Percentiles rank a stretch among this genome's conserved stretches.
phyloP scores from a whole-genome alignment of 768 basidiomycete genomes.

The Xerocomellus chrysenteron region DNA sequence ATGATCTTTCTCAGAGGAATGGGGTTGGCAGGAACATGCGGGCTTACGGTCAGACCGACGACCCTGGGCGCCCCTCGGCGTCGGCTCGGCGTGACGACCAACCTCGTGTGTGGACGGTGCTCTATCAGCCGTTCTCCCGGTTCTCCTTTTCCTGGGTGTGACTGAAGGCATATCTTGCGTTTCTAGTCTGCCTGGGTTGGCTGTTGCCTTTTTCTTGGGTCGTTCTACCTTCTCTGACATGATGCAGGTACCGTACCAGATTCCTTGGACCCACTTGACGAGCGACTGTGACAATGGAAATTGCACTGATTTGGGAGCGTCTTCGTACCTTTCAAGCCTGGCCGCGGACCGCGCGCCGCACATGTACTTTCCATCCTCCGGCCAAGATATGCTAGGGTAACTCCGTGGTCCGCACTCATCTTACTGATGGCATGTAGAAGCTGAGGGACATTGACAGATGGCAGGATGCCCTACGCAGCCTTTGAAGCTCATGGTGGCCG shows the following conservation, averaged over 20 bases:
- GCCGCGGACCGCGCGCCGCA: slow-evolving; percentile 21
- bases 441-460: not conserved
- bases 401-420: not conserved
- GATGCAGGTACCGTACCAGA: slow-evolving; percentile 7
- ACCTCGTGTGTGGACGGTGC: slow-evolving; percentile 13
- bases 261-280: slow-evolving; percentile 5
- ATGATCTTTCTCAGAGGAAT: slow-evolving; percentile 7
- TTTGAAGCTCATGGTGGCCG: not conserved
- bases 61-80: slow-evolving; percentile 21
- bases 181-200: slow-evolving; percentile 14
- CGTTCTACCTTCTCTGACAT: slow-evolving; percentile 29
- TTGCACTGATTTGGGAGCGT: slow-evolving; percentile 29
- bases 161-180: slow-evolving; percentile 13
- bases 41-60: slow-evolving; percentile 30
- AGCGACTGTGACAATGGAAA: slow-evolving; percentile 13
- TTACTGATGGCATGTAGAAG: not conserved
- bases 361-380: not conserved
- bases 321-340: slow-evolving; percentile 15
- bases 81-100: slow-evolving; percentile 16
- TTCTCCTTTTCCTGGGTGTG: slow-evolving; percentile 30
- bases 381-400: not conserved
- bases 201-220: slow-evolving; percentile 24
- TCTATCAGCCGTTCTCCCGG: slow-evolving; percentile 14
- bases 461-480: not conserved
- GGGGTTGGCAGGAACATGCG: not conserved